Base-by-base conservation (phyloP, 2,329 filamentous ascomycete genomes). In the Neonectria sp. region DNA sequence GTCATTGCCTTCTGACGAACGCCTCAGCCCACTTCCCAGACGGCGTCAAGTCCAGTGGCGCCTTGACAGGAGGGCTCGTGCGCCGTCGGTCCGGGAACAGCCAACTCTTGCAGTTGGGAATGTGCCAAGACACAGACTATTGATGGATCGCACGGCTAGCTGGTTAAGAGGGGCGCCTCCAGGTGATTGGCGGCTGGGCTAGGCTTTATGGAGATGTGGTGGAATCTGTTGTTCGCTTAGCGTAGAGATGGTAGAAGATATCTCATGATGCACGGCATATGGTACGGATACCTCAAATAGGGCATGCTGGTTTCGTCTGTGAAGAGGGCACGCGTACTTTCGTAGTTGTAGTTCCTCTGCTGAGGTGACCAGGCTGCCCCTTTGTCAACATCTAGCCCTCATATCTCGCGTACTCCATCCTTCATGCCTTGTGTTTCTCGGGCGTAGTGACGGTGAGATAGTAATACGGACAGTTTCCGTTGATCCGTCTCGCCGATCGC, bases 41-140 rank as follows among this genome's bases (percentile, higher is more conserved):
- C 43, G 58, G 68, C 72, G 67, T 60, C 61, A 70, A 40, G 37
- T 40, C 37, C 37, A 17, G 37, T 40, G 37, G n/a, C 37, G 49
- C 51, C 21, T 31, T 56, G 58, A 33, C 60, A 64, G 43, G 37
- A 55, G 45, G 70, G 72, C 65, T 66, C 51, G 69, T 70, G 58
- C 60, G 46, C 51, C 58, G 33, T 55, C 45, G 61, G 52, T 61
- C 63, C 65, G 35, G 55, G 52, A 51, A 43, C 51, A 29, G 45
- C 45, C 33, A 56, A 40, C 51, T 58, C 59, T 63, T 29, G 53
- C 48, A 37, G 27, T 56, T 56, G 60, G 71, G 72, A 72, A 75
- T 74, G 72, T 68, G 65, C 57, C 62, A 73, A 72, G 69, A 53
- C 24, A 49, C 62, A 55, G 52, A 27, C 63, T 53, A 61, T 29